Base-by-base conservation (phyloP, 805 yeast genomes). In the Candida ulmi region DNA sequence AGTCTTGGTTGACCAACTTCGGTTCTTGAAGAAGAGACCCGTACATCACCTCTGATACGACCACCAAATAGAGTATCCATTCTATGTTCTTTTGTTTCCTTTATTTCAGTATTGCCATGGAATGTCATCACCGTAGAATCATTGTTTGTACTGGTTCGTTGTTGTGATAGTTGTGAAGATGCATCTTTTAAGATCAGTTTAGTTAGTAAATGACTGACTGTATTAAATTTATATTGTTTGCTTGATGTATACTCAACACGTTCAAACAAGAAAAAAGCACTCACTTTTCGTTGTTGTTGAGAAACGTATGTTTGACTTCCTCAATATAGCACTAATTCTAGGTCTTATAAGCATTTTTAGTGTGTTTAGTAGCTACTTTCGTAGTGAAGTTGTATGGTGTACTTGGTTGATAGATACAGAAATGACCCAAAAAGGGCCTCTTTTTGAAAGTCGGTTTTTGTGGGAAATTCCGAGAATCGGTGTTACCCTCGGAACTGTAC, bases 11-110 rank as follows among this genome's bases (percentile, higher is more conserved):
- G 34, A 5, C 48, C 46, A 5, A 36, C 47, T 11, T 41, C 46
- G 26, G 40, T 40, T 33, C 72, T 51, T 28, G 68, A 62, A 0
- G 69, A 58, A 3, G 69, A 58, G 27, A 53, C 50, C 8, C 78
- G 65, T 5, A 65, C 62, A 17, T 71, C 78, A 5, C 83, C 83
- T 42, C 69, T 71, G 26, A 76, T 55, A 39, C 81, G 59, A 0
- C 78, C 77, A 0, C 83, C 83, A 58, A 78, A 78, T 1, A 77
- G 71, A 32, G 57, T 60, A 16, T 58, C 56, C 54, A 77, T 69
- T 38, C 76, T 63, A 34, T 74, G 73, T 40, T 71, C 76, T 0
- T 73, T 64, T 0, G 74, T 55, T 2, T 58, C 61, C 2, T 40
- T 38, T 2, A 56, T 36, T 4, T 43, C 41, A 3, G 59, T 49